Base-by-base conservation (phyloP, 192 early-diverging fungal species). In the Haplosporangium gracile region DNA sequence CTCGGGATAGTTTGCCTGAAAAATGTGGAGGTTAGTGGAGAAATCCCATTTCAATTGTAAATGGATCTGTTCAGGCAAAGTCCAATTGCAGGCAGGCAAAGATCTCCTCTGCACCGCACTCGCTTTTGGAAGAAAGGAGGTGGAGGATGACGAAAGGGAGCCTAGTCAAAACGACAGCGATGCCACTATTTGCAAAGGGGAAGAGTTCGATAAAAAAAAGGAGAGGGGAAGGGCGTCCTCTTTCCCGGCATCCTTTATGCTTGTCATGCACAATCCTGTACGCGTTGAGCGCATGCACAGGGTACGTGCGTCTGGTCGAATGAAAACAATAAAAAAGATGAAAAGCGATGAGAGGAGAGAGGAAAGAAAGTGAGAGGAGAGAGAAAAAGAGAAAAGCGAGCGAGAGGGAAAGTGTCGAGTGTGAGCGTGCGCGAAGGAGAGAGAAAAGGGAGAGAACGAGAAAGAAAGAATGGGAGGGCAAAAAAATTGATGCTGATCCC, bases 281-380 rank as follows among this genome's bases (percentile, higher is more conserved):
- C 78, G 78, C 53, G 78, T 20, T 68, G 78, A 79, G 78, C 78
- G 78, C 78, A 72, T 80, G 78, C 60, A 57, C 72, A 80, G 60
- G 78, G 78, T 80, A 74, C 78, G 78, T 80, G 78, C 78, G 63
- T 72, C 71, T 51, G 60, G 60, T 68, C 57, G 57, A 60, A 60
- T n/a, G 57, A 60, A 45, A 45, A 45, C 43, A 45, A 45, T 9
- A 45, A 45, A 32, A 63, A 32, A 29, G 26, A 26, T 26, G 57
- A 26, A 63, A 24, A 65, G 4, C 13, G 60, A 65, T 22, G 29
- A 65, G 0, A 63, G 26, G n/a, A 32, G 60, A 32, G 29, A 65
- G 16, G 6, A 57, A 57, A n/a, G n/a, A 29, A 65, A 65, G n/a
- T 26, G 11, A 65, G 11, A 65, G 60, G 29, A 10, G 26, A 29